Base-by-base conservation (phyloP, 1,139 yeast species). In the Candida sojae region DNA sequence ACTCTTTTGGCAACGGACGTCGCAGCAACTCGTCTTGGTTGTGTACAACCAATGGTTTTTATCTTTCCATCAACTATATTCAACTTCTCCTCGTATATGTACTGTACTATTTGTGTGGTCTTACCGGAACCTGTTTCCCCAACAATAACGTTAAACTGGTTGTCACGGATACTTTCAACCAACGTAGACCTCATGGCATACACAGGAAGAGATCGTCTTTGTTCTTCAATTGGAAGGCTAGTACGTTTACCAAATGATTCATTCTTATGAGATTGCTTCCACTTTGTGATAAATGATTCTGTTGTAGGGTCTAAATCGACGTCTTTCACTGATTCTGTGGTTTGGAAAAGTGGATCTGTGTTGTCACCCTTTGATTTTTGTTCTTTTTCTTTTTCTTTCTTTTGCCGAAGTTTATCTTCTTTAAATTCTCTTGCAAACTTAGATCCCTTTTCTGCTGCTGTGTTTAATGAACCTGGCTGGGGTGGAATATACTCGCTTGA, bases 121-220 rank as follows among this genome's bases (percentile, higher is more conserved):
- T 92, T 92, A 78, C 98, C 98, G 12, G 97, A 89, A 69, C 98
- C 98, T 1, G 99, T 93, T 67, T 93, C 99, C 73, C 99, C 99
- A 41, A 93, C 98, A 68, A 93, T 91, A 42, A 93, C 98, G 95
- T 93, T 88, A 63, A 93, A 88, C 68, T 93, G 99, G 42, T 95
- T 84, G 17, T 80, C 72, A 54, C 93, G 98, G 70, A 88, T 93
- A 53, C 87, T 82, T 55, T 79, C 76, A 51, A 93, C 76, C 62
- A 93, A 95, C 68, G 92, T 96, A 47, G 83, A 87, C 63, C 98
- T 79, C 69, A 93, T 97, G 33, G 93, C 83, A 68, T 92, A 97
- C 13, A 93, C 99, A 0, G 99, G 99, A 54, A 93, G 76, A 54
- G 89, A 88, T 58, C 96, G 81, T 67, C 99, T 83, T 30, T 77